Percentiles rank a stretch among this genome's conserved stretches.
phyloP scores from a whole-genome alignment of 495 filamentous ascomycete species.

The Cryomyces minteri region DNA sequence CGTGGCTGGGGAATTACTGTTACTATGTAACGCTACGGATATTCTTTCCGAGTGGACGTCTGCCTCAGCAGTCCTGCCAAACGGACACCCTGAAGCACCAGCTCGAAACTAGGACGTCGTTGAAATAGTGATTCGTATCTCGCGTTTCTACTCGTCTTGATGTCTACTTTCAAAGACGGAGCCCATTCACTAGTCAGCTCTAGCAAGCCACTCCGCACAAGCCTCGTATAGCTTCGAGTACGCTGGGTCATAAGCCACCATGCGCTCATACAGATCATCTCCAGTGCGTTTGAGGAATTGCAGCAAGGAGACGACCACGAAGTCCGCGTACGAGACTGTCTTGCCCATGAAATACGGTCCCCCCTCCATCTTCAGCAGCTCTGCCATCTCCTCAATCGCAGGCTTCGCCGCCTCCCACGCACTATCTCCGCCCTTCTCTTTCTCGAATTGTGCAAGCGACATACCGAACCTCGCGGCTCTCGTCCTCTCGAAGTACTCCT shows the following conservation, averaged over 20 bases:
- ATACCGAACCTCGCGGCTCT: slow-evolving; percentile 23
- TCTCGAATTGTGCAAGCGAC: slow-evolving; percentile 23
- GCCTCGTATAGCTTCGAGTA: slow-evolving; percentile 13
- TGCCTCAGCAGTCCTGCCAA: no score
- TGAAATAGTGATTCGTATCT: no score
- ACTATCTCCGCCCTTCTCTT: slow-evolving; percentile 20
- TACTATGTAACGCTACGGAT: no score
- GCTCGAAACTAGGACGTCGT: no score
- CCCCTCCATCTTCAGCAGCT: slow-evolving; percentile 29
- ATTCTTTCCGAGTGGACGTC: no score
- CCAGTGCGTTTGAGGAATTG: slow-evolving; percentile 17
- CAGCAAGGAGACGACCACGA: slow-evolving; percentile 20
- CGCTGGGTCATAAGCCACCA: slow-evolving; percentile 7
- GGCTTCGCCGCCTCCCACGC: slow-evolving; percentile 22
- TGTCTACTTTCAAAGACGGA: no score
- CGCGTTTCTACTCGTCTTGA: no score
- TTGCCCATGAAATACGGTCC: slow-evolving; percentile 30
- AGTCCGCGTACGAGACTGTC: slow-evolving; percentile 18
- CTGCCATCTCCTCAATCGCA: slow-evolving; percentile 22
- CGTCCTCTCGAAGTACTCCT: slow-evolving; percentile 27
- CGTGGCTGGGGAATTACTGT: no score
- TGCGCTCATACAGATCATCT: slow-evolving; percentile 5
- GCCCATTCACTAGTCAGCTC: slow-evolving; percentile 5
- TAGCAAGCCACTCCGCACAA: slow-evolving; percentile 15
- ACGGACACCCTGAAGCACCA: no score